A percentile compares a stretch with the other conserved stretches of the same genome.
These are phyloP conservation scores for Penicillium steckii DNA, from an alignment of 495 filamentous ascomycete genomes.

Conservation along the genomic window DNA sequence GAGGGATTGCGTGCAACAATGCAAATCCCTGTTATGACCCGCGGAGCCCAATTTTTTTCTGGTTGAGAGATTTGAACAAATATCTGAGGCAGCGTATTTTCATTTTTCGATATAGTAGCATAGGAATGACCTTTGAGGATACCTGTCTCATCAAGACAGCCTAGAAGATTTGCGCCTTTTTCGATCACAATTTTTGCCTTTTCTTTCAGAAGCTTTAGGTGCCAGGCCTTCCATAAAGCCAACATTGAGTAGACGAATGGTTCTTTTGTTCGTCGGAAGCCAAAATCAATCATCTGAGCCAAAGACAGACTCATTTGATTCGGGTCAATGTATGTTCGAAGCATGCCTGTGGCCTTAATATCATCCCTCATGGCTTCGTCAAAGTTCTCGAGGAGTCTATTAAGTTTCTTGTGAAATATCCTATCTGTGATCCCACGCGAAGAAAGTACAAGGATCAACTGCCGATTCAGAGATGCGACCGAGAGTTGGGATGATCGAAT, in stretches of 20 bases:
- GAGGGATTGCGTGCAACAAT: slow-evolving; percentile 90
- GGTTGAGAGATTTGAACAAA: slow-evolving; percentile 74
- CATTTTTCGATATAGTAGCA: slow-evolving; percentile 23
- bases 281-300: slow-evolving; percentile 70
- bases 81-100: slow-evolving; percentile 71
- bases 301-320: slow-evolving; percentile 76
- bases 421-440: slow-evolving; percentile 67
- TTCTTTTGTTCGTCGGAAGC: slow-evolving; percentile 74
- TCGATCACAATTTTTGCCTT: slow-evolving; percentile 85
- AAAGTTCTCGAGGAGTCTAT: slow-evolving; percentile 60
- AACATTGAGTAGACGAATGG: slow-evolving; percentile 80
- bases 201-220: slow-evolving; percentile 82
- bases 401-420: slow-evolving; percentile 67
- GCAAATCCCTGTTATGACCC: slow-evolving; percentile 75
- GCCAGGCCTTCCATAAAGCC: slow-evolving; percentile 77
- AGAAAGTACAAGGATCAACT: slow-evolving; percentile 82
- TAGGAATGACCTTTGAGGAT: slow-evolving; percentile 59
- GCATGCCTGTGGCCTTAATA: slow-evolving; percentile 57
- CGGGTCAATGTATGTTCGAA: slow-evolving; percentile 77
- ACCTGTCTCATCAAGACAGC: slow-evolving; percentile 81
- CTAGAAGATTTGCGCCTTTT: slow-evolving; percentile 83
- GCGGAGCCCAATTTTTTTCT: slow-evolving; percentile 49
- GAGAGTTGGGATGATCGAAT: slow-evolving; percentile 75
- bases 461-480: slow-evolving; percentile 77
- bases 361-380: slow-evolving; percentile 66